phyloP scores from a whole-genome alignment of 2,329 filamentous ascomycete genomes.

The Aspergillus fijiensis region DNA sequence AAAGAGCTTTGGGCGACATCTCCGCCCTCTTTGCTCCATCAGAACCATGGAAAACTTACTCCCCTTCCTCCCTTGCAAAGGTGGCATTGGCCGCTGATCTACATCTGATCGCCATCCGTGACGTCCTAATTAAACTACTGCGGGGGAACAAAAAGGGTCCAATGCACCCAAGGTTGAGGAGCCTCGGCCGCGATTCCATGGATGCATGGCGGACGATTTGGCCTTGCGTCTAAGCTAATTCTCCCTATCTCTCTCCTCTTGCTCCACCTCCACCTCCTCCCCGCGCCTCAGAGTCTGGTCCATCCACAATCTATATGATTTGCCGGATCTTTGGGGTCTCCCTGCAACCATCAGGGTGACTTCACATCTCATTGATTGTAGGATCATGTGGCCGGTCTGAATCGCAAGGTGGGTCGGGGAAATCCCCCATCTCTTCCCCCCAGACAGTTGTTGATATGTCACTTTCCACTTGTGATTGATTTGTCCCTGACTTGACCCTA shows the following conservation, averaged over 20 bases:
- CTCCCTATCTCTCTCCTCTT: not conserved
- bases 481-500: not conserved
- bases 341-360: constrained; percentile 5
- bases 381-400: constrained; percentile 2
- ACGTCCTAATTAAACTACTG: not conserved
- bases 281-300: not conserved
- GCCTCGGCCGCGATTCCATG: not conserved
- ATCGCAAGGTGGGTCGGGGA: not conserved
- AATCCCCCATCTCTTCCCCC: not conserved
- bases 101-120: not conserved
- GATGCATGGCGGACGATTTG: not conserved
- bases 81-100: not conserved
- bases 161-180: not conserved
- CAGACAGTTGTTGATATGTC: not conserved
- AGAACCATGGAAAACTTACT: not conserved
- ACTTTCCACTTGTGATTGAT: not conserved
- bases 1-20: too few relatives aligned
- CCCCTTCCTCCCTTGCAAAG: not conserved
- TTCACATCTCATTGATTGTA: constrained; percentile 2
- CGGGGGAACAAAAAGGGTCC: not conserved
- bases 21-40: not conserved
- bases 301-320: not conserved
- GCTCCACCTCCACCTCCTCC: not conserved
- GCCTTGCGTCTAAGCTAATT: not conserved
- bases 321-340: not conserved